Base-by-base conservation (phyloP, 2,329 filamentous ascomycete species). In the Cordyceps cateniannulata region DNA sequence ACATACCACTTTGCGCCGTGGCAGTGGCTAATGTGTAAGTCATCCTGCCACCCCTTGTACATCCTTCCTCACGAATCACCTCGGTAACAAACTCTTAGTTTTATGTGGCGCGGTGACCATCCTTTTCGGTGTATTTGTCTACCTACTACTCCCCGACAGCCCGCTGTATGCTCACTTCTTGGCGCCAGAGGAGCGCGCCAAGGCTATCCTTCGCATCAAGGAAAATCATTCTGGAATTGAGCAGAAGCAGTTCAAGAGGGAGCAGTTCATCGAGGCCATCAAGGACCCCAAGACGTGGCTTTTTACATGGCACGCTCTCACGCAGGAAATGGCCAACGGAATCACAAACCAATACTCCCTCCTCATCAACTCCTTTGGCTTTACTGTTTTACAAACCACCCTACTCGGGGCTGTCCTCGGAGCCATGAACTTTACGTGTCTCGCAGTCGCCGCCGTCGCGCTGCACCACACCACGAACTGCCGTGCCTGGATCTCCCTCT, bases 281-380 rank as follows among this genome's bases (percentile, higher is more conserved):
- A 65, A 62, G 40, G 70, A 71, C 22, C 67, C 68, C 0, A 67
- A 71, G 25, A 67, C 70, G 5, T 72, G 70, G 70, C 63, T 70
- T 0, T 71, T 71, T 42, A 65, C 69, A 0, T 59, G 68, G 4
- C 66, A 69, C 25, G 68, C 70, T 1, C 69, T 72, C 27, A 67
- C 69, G 3, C 69, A 76, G 47, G 75, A 77, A 65, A 71, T 77
- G 58, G 70, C 72, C 18, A 74, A 74, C 48, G 73, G 73, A 7
- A 60, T 71, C 16, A 74, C 75, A 2, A 77, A 76, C 51, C 75
- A 76, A 60, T 74, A 66, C 18, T 75, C 74, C 0, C 67, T 79
- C 0, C 75, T 78, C 49, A 75, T 78, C 63, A 77, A 76, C 27
- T 76, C 73, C 0, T 78, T 78, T 54, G 76, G 76, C 3, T 79